Conservation (phyloP, 768 basidiomycete species). For the Russula sp. region DNA sequence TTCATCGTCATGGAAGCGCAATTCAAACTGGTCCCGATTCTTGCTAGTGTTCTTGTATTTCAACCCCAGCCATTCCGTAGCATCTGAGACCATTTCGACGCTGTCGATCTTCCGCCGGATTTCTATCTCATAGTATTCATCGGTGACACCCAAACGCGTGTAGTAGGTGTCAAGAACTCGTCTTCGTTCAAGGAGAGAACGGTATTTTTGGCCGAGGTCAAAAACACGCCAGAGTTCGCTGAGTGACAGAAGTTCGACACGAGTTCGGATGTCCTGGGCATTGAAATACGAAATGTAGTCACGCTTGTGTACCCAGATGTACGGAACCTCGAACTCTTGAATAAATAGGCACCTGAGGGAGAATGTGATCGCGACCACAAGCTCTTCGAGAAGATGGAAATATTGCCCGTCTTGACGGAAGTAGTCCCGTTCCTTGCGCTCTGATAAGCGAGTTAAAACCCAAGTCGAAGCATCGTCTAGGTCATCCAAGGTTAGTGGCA, state of each 20-base stretch:
- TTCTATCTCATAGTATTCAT: slow-evolving; percentile 71
- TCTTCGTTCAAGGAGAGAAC: slow-evolving; percentile 75
- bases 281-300: slow-evolving; percentile 88
- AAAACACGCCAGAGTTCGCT: slow-evolving; percentile 91
- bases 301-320: slow-evolving; percentile 88
- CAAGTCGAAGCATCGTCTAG: slow-evolving; percentile 79
- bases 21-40: slow-evolving; percentile 42
- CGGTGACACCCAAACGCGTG: slow-evolving; percentile 57
- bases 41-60: slow-evolving; percentile 75
- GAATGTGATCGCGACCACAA: slow-evolving; percentile 74
- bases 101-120: slow-evolving; percentile 63
- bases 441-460: slow-evolving; percentile 77
- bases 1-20: slow-evolving; percentile 69
- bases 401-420: slow-evolving; percentile 60
- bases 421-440: slow-evolving; percentile 63
- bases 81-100: slow-evolving; percentile 86
- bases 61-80: slow-evolving; percentile 85
- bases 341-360: slow-evolving; percentile 80
- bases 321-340: slow-evolving; percentile 89
- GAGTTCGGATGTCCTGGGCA: slow-evolving; percentile 51
- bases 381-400: slow-evolving; percentile 52
- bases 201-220: slow-evolving; percentile 81
- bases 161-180: slow-evolving; percentile 59
- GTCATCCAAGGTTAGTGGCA: slow-evolving; percentile 63
- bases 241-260: slow-evolving; percentile 64